Base-by-base conservation (phyloP, 106 monocot genomes). In the Agapanthus africanus region DNA sequence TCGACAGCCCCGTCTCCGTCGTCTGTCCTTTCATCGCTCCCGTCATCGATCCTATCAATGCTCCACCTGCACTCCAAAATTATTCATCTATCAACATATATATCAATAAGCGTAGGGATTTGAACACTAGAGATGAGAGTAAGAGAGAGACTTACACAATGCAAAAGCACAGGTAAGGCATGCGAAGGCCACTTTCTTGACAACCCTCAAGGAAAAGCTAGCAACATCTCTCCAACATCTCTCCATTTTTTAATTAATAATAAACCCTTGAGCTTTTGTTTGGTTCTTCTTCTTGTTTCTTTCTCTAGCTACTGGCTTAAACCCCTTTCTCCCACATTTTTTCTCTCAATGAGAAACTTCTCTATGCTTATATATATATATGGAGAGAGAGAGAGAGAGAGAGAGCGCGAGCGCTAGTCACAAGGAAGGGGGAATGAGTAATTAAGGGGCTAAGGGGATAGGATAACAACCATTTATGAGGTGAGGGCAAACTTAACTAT, bases 11-110 rank as follows among this genome's bases (percentile, higher is more conserved):
- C 0, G 82, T 82, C 71, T 90, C 89, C 44, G 82, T 85, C 21
- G 89, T 66, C 28, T 78, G 85, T 14, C 89, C 89, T 59, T 80
- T 76, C 26, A 85, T 28, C 4, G 82, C 89, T 19, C 85, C 85
- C 6, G 78, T 38, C 8, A 90, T 41, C 52, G 63, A 50, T 23
- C 89, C 89, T 67, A 90, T 82, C 14, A 79, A 23, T 16, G 80
- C 77, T 36, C 89, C 85, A 72, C 77, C 89, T 85, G 63, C 64
- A 64, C 36, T 61, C 13, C 37, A 64, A n/a, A 64, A 9, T 8
- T 7, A 11, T 8, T 5, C 38, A 39, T 7, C 15, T 57, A 1
- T 57, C 31, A 10, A 11, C 7, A 10, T 31, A 4, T 31, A 1
- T 14, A 6, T 2, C 49, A 49, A 16, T 18, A 49, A 7, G 8